Evolutionary conservation across 139 green algal genomes (phyloP), one percentile per base, ranked within the genome.

Genomic region (Tetradesmus lagerheimii): DNA sequence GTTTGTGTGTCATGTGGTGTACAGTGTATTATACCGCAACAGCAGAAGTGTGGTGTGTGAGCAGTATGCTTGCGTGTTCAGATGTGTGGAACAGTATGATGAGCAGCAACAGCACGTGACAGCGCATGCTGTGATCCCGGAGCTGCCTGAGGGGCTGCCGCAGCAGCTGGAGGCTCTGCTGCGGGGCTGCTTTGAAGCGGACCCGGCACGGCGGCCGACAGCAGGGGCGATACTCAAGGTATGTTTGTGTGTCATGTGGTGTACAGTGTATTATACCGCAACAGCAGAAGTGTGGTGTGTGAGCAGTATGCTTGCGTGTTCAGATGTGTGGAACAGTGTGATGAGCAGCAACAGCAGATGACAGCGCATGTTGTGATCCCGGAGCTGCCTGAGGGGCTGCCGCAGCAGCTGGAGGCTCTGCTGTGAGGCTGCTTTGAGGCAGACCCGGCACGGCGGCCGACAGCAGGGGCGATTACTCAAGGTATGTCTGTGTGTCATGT

Each of bases 371-470:
- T n/a, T n/a, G n/a, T n/a, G n/a, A n/a, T n/a, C n/a, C n/a, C n/a
- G n/a, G n/a, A n/a, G n/a, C 77, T 91, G 87, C 87, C 87, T 31
- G 38, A 80, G 38, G 87, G 77, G 29, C 57, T 91, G 57, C 87
- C 87, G 29, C 3, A 16, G 38, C 53, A 87, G 57, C 29, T 91
- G 78, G 78, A 67, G 78, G 37, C 12, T 5, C 78, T 91, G 53
- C 67, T 91, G 79, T 4, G 53, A 2, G 85, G 53, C 27, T 91
- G 87, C 78, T 87, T 91, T 53, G 87, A 91, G 27, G 78, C 87
- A 35, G 87, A 91, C 62, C 87, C 87, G 12, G 79, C 77, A 5
- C 71, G 62, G 77, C 37, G 87, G 41, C 87, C 87, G 1, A 81
- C 78, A 11, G 87, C 87, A 41, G n/a, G 23, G 1, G 31, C 78